Evolutionary conservation across 768 basidiomycete genomes (phyloP).

Genomic region (Guyanaporus albipodus): DNA sequence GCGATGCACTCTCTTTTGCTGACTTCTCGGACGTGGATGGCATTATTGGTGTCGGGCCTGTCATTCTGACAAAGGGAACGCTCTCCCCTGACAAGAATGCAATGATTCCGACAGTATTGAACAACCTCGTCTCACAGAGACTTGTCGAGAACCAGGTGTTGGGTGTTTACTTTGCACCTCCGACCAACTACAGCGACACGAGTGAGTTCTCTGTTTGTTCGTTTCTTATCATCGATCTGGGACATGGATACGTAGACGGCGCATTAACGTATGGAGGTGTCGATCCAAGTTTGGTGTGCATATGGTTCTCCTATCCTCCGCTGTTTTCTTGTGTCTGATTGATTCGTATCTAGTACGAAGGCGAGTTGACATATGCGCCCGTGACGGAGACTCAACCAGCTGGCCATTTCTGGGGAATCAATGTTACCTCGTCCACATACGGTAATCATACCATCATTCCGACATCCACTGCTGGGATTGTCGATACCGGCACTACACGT

Average conservation of each 20-base stretch:
- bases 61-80: slow-evolving; percentile 9
- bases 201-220: slow-evolving; percentile 2
- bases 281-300: slow-evolving; percentile 16
- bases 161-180: slow-evolving; percentile 21
- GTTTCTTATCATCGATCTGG: neutral
- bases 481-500: slow-evolving; percentile 28
- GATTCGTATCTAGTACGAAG: slow-evolving; percentile 14
- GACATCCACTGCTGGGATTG: slow-evolving; percentile 23
- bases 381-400: slow-evolving; percentile 26
- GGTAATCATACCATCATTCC: slow-evolving; percentile 12
- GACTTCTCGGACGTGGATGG: slow-evolving; percentile 23
- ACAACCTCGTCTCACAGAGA: slow-evolving; percentile 20
- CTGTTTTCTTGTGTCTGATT: neutral
- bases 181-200: slow-evolving; percentile 9
- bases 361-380: slow-evolving; percentile 22
- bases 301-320: neutral
- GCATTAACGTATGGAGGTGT: slow-evolving; percentile 26
- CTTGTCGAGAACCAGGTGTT: slow-evolving; percentile 12
- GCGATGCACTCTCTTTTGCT: slow-evolving; percentile 9
- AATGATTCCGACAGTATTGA: slow-evolving; percentile 23
- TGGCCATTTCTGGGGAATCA: slow-evolving; percentile 26
- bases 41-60: slow-evolving; percentile 27
- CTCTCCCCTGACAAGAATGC: neutral
- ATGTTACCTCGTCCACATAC: slow-evolving; percentile 18
- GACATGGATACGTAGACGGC: slow-evolving; percentile 21